These are phyloP conservation scores for Saccharum officinarum DNA, from an alignment of 176 grass and related monocot genomes.

Conservation along the genomic window DNA sequence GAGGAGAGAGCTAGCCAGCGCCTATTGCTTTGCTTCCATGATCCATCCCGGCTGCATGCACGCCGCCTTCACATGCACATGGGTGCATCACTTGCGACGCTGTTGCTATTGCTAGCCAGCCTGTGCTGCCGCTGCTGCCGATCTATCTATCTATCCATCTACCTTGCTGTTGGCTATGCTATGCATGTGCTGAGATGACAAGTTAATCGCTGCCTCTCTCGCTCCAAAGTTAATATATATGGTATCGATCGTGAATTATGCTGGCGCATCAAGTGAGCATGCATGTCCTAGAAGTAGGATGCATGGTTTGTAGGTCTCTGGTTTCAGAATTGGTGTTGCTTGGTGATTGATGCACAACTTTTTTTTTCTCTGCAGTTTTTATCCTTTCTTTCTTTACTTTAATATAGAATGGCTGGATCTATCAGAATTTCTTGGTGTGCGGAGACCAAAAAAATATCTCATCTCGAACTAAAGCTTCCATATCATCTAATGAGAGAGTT, in stretches of 20 bases:
- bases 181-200: neutral
- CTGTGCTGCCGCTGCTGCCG: neutral
- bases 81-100: conserved; percentile 13
- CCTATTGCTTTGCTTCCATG: neutral
- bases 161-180: neutral
- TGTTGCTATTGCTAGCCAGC: conserved; percentile 22
- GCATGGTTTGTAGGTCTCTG: neutral
- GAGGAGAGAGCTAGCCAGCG: neutral
- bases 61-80: conserved; percentile 25
- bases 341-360: neutral
- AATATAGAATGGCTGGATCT: neutral
- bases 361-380: neutral
- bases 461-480: neutral
- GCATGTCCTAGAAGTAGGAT: neutral
- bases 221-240: neutral
- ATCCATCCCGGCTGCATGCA: conserved; percentile 5
- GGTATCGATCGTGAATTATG: neutral
- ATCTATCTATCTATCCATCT: conserved; percentile 1
- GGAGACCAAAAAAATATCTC: neutral
- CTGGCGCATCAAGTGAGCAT: neutral
- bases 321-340: neutral
- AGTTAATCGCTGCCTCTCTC: neutral
- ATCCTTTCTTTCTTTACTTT: neutral
- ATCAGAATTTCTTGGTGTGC: neutral
- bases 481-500: neutral